Base-by-base conservation (phyloP, 768 basidiomycete species). In the Podaxis sp. region DNA sequence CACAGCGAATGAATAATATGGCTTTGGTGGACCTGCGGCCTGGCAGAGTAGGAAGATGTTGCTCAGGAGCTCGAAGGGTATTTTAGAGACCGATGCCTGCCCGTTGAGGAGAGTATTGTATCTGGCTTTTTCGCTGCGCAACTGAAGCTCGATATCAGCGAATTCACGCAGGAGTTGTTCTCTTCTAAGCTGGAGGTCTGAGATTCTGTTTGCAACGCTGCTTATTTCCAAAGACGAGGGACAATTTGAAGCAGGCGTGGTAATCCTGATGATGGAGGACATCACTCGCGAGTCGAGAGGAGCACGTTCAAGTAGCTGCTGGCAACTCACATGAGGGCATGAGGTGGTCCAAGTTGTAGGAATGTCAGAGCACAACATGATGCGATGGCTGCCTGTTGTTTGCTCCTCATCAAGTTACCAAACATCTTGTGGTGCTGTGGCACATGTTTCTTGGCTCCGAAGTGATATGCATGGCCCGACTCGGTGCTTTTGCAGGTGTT, bases 21-120 rank as follows among this genome's bases (percentile, higher is more conserved):
- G 56, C 32, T 58, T 64, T 4, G 59, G 57, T 5, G 52, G n/a
- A 13, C 59, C 46, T 23, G 60, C 57, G 14, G 69, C 64, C 50
- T 72, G 72, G 60, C 74, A 76, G 7, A 70, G 62, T 38, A 72
- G 67, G 57, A 82, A 78, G 48, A 82, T 76, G 10, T 61, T 61
- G 18, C 71, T 66, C 25, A 82, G 69, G 40, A 82, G 65, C 55
- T 82, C 80, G 53, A 71, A 66, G 10, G 80, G 79, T 6, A 81
- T 68, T 37, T 64, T 71, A 44, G 72, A 73, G 5, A 79, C 65
- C 21, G 70, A 66, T 4, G 72, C 68, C 2, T 65, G 63, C 25
- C 71, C 66, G 61, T 80, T 82, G 59, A 71, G 57, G 36, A 79
- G 70, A 14, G 65, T 68, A 1, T 71, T 68, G 58, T 76, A 73